phyloP scores from a whole-genome alignment of 257 asterid genomes.

The Sherardia arvensis region DNA sequence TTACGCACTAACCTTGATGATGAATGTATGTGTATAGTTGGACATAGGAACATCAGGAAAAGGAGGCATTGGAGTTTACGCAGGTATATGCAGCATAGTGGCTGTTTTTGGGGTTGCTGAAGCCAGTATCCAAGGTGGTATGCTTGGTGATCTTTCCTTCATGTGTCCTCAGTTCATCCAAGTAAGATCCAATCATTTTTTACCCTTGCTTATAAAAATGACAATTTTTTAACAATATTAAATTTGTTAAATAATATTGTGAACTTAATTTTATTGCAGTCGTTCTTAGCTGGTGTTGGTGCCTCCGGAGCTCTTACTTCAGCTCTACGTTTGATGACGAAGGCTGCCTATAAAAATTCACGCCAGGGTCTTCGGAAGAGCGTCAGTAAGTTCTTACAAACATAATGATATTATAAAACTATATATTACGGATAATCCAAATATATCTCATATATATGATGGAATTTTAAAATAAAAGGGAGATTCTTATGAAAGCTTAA shows the following conservation, averaged over 20 bases:
- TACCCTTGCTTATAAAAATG: no score
- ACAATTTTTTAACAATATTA: no score
- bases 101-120: constrained; percentile 72
- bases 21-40: constrained; percentile 31
- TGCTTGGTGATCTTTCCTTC: constrained; percentile 73
- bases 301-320: constrained; percentile 90
- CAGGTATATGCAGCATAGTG: constrained; percentile 55
- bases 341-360: constrained; percentile 64
- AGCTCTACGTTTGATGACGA: constrained; percentile 60
- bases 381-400: constrained; percentile 35
- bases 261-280: constrained; percentile 44
- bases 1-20: no score
- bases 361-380: constrained; percentile 70
- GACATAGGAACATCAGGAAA: constrained; percentile 58
- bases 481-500: no score
- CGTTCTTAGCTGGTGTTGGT: constrained; percentile 78
- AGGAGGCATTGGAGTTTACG: constrained; percentile 56
- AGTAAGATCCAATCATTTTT: constrained; percentile 32
- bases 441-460: no score
- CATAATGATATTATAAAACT: no score
- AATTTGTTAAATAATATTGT: neutral
- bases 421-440: no score
- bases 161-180: constrained; percentile 81
- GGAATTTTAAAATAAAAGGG: no score
- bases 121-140: constrained; percentile 76